A percentile compares a stretch with the other conserved stretches of the same genome.
phyloP scores from a whole-genome alignment of 2,329 filamentous ascomycete genomes.

The Alternaria postmessia region DNA sequence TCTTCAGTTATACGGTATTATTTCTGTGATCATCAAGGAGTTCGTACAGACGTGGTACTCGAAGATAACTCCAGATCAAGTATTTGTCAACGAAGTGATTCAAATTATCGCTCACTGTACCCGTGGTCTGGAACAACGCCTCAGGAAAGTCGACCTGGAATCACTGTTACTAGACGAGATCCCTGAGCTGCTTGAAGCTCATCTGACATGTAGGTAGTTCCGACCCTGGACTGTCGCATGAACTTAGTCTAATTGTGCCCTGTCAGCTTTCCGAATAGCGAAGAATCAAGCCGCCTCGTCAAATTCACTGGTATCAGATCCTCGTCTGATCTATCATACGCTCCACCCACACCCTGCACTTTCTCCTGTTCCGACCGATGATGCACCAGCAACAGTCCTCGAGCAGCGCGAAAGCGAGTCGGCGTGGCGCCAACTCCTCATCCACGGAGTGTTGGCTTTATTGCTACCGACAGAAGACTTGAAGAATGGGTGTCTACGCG shows the following conservation, averaged over 20 bases:
- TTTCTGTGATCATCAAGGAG: slow-evolving; percentile 88
- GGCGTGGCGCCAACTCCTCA: slow-evolving; percentile 86
- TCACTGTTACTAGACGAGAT: slow-evolving; percentile 86
- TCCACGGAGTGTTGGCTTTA: slow-evolving; percentile 80
- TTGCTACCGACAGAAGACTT: slow-evolving; percentile 92
- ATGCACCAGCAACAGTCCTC: slow-evolving; percentile 59
- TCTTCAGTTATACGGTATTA: slow-evolving; percentile 88
- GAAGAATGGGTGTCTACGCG: slow-evolving; percentile 83
- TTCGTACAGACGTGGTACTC: slow-evolving; percentile 94
- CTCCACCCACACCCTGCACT: slow-evolving; percentile 82
- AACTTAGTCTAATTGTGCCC: slow-evolving; percentile 34
- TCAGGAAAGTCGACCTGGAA: slow-evolving; percentile 84
- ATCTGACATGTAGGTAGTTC: slow-evolving; percentile 73
- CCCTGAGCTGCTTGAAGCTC: slow-evolving; percentile 79
- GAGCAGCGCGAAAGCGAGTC: slow-evolving; percentile 79
- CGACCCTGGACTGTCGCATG: slow-evolving; percentile 26
- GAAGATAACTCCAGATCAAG: slow-evolving; percentile 88
- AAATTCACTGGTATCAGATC: slow-evolving; percentile 67
- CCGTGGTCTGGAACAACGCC: slow-evolving; percentile 82
- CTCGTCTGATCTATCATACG: slow-evolving; percentile 80
- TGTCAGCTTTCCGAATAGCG: slow-evolving; percentile 75
- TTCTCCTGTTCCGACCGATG: slow-evolving; percentile 73
- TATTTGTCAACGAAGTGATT: slow-evolving; percentile 86
- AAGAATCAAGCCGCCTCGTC: slow-evolving; percentile 63
- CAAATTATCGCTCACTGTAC: slow-evolving; percentile 94